These are phyloP conservation scores for Cymbopogon flexuosus DNA, from an alignment of 202 grass and related monocot species.

Conservation along the genomic window DNA sequence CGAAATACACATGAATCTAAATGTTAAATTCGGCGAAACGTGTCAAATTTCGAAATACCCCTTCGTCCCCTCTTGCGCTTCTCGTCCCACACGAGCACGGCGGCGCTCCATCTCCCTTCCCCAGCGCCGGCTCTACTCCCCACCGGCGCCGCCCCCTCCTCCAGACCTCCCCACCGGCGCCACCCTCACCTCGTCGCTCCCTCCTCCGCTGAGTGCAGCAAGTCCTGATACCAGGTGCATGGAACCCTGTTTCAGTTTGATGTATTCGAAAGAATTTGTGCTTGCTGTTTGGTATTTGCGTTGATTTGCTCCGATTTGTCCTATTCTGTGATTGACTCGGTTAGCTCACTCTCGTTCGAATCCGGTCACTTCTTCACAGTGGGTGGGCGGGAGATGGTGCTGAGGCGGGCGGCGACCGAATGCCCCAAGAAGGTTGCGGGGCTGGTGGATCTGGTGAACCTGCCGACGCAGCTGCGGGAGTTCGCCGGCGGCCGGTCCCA, in stretches of 20 bases:
- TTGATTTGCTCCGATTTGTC: background rate
- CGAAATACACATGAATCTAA: too few relatives aligned
- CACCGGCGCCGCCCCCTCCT: background rate
- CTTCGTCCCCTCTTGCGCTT: too few relatives aligned
- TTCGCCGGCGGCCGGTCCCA: slow-evolving; percentile 73
- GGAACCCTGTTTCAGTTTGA: background rate
- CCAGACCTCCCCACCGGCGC: background rate
- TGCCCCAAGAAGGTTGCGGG: slow-evolving; percentile 78
- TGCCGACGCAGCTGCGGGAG: slow-evolving; percentile 56
- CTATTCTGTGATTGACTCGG: background rate
- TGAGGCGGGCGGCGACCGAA: slow-evolving; percentile 35
- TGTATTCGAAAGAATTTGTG: background rate
- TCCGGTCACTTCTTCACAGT: background rate
- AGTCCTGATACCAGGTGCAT: background rate
- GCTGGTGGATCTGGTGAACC: slow-evolving; percentile 77
- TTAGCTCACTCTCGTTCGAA: background rate
- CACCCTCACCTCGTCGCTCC: background rate
- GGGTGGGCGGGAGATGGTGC: slow-evolving; percentile 19
- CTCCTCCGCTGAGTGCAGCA: background rate
- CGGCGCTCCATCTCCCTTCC: background rate
- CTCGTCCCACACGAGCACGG: background rate
- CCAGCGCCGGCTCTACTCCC: background rate
- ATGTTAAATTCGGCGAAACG: too few relatives aligned
- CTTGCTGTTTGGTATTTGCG: background rate
- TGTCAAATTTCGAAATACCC: too few relatives aligned